Evolutionary conservation across 805 yeast species (phyloP).

Genomic region (Hanseniaspora clermontiae): DNA sequence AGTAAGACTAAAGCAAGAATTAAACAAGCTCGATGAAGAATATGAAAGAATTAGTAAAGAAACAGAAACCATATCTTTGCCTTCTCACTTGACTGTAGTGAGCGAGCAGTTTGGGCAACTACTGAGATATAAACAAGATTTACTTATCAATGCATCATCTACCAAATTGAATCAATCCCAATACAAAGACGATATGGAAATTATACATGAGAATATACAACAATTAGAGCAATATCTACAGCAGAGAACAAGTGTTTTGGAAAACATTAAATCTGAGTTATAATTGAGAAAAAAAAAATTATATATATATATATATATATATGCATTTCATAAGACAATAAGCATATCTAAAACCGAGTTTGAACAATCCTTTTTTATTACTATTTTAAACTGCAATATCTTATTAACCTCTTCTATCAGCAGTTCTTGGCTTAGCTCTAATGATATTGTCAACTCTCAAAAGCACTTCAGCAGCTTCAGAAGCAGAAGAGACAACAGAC

Average conservation of each 20-base stretch:
- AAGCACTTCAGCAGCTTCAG: constrained; percentile 96
- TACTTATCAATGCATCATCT: constrained; percentile 30
- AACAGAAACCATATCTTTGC: constrained; percentile 20
- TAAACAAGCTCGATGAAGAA: constrained; percentile 59
- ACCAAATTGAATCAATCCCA: constrained; percentile 33
- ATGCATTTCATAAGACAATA: background rate
- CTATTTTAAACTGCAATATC: too few species aligned
- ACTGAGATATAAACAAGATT: constrained; percentile 60
- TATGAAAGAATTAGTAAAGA: constrained; percentile 21
- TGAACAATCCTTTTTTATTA: too few species aligned
- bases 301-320: too few species aligned
- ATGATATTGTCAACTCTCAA: constrained; percentile 93
- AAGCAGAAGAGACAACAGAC: constrained; percentile 87
- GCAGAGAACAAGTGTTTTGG: constrained; percentile 49
- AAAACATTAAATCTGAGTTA: constrained; percentile 34
- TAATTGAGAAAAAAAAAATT: constrained; percentile 15
- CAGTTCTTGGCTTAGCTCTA: constrained; percentile 94
- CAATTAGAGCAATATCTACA: constrained; percentile 57
- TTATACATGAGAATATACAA: constrained; percentile 64
- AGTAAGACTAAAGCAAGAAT: constrained; percentile 65
- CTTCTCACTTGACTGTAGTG: constrained; percentile 26
- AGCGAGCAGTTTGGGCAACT: constrained; percentile 69
- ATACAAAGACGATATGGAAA: constrained; percentile 48
- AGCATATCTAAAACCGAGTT: too few species aligned
- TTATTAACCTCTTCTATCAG: constrained; percentile 46